Evolutionary conservation across 2,329 filamentous ascomycete species (phyloP), one percentile per base, ranked within the genome.

Genomic region (Colletotrichum falcatum): DNA sequence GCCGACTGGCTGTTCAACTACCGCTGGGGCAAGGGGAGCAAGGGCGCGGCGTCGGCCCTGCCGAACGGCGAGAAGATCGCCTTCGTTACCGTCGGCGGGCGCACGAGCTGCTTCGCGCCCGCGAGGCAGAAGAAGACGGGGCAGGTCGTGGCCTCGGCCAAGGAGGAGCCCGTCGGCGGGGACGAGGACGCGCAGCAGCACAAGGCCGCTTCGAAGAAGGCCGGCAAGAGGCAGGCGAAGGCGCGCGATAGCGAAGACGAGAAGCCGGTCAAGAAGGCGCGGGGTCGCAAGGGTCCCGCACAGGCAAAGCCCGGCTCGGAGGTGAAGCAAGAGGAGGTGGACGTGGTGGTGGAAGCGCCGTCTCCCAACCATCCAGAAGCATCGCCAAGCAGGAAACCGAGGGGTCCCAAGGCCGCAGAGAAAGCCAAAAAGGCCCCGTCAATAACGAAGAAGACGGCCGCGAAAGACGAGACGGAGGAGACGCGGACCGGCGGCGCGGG

Each of bases 91-190:
- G 95, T 98, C 0, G 95, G 95, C 0, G 95, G 95, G 2, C 86
- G 96, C 55, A 98, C 96, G 4, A 97, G 94, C 77, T 97, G 95
- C 58, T 92, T 95, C 62, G 94, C 97, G 0, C 94, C 94, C 0
- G 89, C 86, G 16, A 83, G 96, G 35, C 96, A 98, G 83, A 97
- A 94, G 84, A 97, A 97, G 84, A 87, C 80, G 0, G 86, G 86
- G 0, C 77, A 78, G 4, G 79, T 84, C 5, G 79, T 78, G 5
- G 72, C 80, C 0, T 81, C 81, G 0, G 80, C 83, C 37, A 87
- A 87, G 73, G 81, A 84, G 55, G 81, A 85, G 68, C 76, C 79
- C 0, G 58, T 80, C 3, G 23, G 44, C 20, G 79, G 81, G 49
- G 78, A 79, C 6, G 77, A 77, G 16, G 73, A 78, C 20, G 70